Conservation (phyloP, 2,329 filamentous ascomycete species). For the Rhinocladiella mackenziei region DNA sequence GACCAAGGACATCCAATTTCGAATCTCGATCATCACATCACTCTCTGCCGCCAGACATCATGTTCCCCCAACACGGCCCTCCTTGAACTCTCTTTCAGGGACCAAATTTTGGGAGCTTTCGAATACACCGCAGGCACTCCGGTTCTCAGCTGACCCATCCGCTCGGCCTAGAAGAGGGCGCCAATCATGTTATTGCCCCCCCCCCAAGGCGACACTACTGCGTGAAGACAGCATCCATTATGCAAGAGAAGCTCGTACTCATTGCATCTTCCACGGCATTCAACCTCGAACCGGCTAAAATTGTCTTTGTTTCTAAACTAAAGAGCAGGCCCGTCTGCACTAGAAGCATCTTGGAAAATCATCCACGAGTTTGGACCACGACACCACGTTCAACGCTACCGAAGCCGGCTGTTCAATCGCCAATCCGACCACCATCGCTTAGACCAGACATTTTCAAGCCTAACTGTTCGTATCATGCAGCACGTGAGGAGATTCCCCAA, state of each 20-base stretch:
- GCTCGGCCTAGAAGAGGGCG: slow-evolving; percentile 20
- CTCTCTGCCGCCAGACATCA: background rate
- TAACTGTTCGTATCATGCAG: too few species aligned
- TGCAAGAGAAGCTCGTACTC: slow-evolving; percentile 13
- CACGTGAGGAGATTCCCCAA: too few species aligned
- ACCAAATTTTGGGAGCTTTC: background rate
- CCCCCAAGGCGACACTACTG: slow-evolving; percentile 17
- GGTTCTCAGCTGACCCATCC: slow-evolving; percentile 20
- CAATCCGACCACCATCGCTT: too few species aligned
- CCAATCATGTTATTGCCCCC: slow-evolving; percentile 15
- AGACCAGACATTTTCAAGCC: too few species aligned
- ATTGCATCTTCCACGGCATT: background rate
- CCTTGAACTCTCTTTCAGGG: background rate
- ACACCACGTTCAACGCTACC: too few species aligned
- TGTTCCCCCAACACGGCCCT: background rate
- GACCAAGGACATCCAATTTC: too few species aligned
- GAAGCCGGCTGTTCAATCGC: too few species aligned
- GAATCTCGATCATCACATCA: too few species aligned
- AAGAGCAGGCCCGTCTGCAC: too few species aligned
- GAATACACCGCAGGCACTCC: slow-evolving; percentile 3
- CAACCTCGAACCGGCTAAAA: background rate
- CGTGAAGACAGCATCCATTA: slow-evolving; percentile 4
- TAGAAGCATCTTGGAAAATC: too few species aligned
- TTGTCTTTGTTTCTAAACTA: too few species aligned
- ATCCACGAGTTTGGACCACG: too few species aligned